A percentile compares a stretch with the other conserved stretches of the same genome.
Conservation (phyloP, 345 rosid species). For the Eucalyptus shirleyi region DNA sequence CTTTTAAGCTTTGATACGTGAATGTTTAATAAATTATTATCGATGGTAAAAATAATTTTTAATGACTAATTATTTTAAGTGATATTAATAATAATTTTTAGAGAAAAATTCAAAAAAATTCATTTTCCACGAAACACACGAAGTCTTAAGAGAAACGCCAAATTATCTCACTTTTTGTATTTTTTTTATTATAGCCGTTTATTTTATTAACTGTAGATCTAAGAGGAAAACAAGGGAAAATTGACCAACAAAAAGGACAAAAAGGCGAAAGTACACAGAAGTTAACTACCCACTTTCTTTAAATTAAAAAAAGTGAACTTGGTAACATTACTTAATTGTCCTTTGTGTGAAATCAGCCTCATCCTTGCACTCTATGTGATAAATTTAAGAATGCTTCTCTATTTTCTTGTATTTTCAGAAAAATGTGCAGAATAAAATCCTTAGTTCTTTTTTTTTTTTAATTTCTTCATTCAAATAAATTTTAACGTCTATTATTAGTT, state of each 20-base stretch:
- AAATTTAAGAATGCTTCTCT: not conserved
- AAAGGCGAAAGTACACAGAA: too few species aligned
- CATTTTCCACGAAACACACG: not conserved
- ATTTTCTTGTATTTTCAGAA: not conserved
- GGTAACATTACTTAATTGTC: too few species aligned
- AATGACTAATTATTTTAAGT: not conserved
- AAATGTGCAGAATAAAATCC: not conserved
- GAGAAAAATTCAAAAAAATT: not conserved
- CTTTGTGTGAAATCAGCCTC: too few species aligned
- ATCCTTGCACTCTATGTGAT: not conserved
- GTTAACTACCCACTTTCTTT: too few species aligned
- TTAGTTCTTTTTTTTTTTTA: not conserved
- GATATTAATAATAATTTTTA: not conserved
- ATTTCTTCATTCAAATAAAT: not conserved
- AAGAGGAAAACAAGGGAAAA: too few species aligned
- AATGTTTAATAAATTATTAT: not conserved
- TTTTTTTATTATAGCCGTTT: not conserved
- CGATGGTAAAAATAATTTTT: not conserved
- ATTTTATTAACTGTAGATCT: not conserved
- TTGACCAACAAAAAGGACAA: too few species aligned
- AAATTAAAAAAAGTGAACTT: too few species aligned
- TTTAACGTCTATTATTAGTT: not conserved
- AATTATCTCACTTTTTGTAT: not conserved
- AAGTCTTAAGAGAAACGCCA: not conserved
- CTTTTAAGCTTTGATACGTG: not conserved